phyloP scores from a whole-genome alignment of 192 early-diverging fungal genomes.

The Borealophlyctis nickersoniae region DNA sequence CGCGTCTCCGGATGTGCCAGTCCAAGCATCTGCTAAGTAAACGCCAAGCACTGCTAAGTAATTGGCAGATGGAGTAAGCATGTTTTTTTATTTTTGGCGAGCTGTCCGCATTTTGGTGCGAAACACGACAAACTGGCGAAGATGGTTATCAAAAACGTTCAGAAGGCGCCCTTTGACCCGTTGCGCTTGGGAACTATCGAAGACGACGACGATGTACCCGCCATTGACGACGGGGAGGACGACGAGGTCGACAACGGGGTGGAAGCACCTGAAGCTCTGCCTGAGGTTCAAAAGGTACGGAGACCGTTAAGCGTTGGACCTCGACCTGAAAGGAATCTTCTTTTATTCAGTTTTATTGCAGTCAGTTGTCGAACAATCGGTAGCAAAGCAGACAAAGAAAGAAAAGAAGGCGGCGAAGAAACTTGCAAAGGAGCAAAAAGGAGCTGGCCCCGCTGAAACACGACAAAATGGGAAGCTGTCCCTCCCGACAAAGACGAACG shows the following conservation, averaged over 20 bases:
- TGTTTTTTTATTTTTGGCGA: no score
- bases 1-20: no score
- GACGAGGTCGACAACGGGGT: constrained; percentile 5
- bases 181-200: constrained; percentile 34
- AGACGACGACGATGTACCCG: constrained; percentile 36
- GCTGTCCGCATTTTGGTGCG: no score
- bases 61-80: no score
- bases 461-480: constrained; percentile 4
- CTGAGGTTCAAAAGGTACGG: not conserved
- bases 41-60: no score
- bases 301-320: not conserved
- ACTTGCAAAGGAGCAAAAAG: constrained; percentile 8
- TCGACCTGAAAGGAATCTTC: not conserved
- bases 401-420: constrained; percentile 7
- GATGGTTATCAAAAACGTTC: not conserved
- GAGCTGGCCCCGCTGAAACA: not conserved
- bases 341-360: no score
- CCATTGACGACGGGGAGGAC: constrained; percentile 19
- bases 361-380: not conserved
- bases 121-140: no score
- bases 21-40: no score
- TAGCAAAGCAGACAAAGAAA: constrained; percentile 9
- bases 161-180: constrained; percentile 34
- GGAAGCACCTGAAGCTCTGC: not conserved
- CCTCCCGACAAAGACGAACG: constrained; percentile 1